Base-by-base conservation (phyloP, 2,329 filamentous ascomycete species). In the Claviceps sp. region DNA sequence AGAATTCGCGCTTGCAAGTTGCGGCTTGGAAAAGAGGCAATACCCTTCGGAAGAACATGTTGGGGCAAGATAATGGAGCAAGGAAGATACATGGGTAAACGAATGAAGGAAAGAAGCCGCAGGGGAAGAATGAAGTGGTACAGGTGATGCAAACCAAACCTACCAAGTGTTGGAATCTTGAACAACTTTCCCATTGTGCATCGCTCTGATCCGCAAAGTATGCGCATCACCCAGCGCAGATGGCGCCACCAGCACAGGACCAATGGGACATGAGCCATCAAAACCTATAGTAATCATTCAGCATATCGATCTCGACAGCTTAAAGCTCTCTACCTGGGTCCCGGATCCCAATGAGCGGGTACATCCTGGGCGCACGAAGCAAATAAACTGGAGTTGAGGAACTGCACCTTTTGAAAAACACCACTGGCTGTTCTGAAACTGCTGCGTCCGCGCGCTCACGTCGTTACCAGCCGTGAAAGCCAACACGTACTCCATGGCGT, bases 251-350 rank as follows among this genome's bases (percentile, higher is more conserved):
- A 73, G 57, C 0, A 61, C 58, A 1, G 67, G 69, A 0, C 70
- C 68, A 61, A 77, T 70, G 0, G 74, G 75, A 53, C 71, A 76
- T 52, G 71, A 77, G 0, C 69, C 73, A 59, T 78, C 73, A 2
- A 69, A 64, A 0, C 36, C 71, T 62, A 0, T 7, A 13, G 13
- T 1, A 20, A 20, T 13, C 3, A 23, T 20, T 44, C 20, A 44
- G 42, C 40, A 42, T 20, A n/a, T 52, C 29, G 9, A 34, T 34
- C 29, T 11, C 9, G 8, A 34, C 9, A 34, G 29, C 29, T 4
- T 34, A 4, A 34, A 11, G 9, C 3, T 34, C 4, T 11, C 29
- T 34, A 3, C 4, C 4, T 3, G 9, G 9, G 1, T 3, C 9
- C 29, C 22, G 22, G 22, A 5, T 3, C 29, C 29, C 3, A 34